Evolutionary conservation across 139 green algal genomes (phyloP).

Genomic region (Chlamydomonas sphaeroides): DNA sequence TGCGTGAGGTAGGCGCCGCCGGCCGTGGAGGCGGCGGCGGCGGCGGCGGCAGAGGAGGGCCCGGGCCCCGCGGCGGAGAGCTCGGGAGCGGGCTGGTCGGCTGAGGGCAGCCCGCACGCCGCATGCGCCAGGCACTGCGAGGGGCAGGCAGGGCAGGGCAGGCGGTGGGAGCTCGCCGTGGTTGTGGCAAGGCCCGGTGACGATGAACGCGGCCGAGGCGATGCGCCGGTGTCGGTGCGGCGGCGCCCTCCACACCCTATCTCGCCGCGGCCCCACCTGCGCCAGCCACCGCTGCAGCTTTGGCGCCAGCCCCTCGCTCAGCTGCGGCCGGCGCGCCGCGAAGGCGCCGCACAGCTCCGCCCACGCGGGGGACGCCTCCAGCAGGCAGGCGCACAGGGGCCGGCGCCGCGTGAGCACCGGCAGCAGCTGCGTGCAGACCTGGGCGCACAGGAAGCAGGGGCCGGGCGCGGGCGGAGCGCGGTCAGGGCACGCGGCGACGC

Average conservation of each 20-base stretch:
- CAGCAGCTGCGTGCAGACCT: conserved; percentile 65
- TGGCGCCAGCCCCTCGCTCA: conserved; percentile 39
- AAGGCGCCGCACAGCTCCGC: conserved; percentile 59
- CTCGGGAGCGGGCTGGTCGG: not conserved
- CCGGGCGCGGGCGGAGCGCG: no score
- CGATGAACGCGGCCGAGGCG: no score
- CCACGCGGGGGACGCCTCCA: conserved; percentile 62
- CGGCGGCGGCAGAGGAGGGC: no score
- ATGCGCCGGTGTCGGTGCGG: no score
- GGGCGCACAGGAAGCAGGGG: not conserved
- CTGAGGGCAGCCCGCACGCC: not conserved
- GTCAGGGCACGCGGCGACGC: no score
- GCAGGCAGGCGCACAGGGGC: conserved; percentile 46
- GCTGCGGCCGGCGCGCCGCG: conserved; percentile 33
- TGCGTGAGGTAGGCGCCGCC: conserved; percentile 34
- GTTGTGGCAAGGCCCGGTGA: no score
- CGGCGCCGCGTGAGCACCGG: conserved; percentile 62
- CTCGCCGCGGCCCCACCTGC: conserved; percentile 16
- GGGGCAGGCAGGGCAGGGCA: no score
- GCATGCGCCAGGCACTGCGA: conserved; percentile 15
- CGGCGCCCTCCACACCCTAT: no score
- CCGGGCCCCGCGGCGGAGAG: no score
- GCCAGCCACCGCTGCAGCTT: conserved; percentile 61
- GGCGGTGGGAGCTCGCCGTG: no score
- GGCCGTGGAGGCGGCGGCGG: not conserved